These are phyloP conservation scores for Herpetospermum pedunculosum DNA, from an alignment of 306 rosid genomes.

Conservation along the genomic window DNA sequence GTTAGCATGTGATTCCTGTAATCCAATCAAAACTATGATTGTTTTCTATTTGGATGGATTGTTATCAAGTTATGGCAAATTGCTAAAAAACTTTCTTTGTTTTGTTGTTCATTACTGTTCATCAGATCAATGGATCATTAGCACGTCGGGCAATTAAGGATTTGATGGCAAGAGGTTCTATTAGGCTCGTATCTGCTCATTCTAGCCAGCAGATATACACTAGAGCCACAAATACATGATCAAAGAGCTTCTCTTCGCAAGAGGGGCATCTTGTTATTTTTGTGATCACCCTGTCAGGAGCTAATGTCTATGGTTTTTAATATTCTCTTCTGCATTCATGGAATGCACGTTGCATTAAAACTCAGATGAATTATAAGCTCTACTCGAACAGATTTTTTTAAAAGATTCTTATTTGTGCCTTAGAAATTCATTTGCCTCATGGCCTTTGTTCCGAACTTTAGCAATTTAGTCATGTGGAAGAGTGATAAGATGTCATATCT, in stretches of 20 bases:
- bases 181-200: not conserved
- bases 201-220: not conserved
- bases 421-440: not conserved
- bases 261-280: not conserved
- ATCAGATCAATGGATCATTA: not conserved
- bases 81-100: not conserved
- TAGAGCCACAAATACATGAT: not conserved
- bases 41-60: not conserved
- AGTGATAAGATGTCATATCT: no score
- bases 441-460: not conserved
- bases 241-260: not conserved
- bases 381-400: not conserved
- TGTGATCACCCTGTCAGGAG: not conserved
- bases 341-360: not conserved
- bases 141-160: not conserved
- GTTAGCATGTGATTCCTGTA: not conserved
- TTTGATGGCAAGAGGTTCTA: not conserved
- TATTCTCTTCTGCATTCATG: not conserved
- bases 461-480: not conserved
- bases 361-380: not conserved
- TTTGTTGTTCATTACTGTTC: not conserved
- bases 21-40: not conserved
- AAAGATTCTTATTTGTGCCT: not conserved
- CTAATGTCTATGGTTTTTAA: not conserved
- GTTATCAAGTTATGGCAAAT: not conserved